These are phyloP conservation scores for Leptodermis oblonga DNA, from an alignment of 257 asterid species.

Conservation along the genomic window DNA sequence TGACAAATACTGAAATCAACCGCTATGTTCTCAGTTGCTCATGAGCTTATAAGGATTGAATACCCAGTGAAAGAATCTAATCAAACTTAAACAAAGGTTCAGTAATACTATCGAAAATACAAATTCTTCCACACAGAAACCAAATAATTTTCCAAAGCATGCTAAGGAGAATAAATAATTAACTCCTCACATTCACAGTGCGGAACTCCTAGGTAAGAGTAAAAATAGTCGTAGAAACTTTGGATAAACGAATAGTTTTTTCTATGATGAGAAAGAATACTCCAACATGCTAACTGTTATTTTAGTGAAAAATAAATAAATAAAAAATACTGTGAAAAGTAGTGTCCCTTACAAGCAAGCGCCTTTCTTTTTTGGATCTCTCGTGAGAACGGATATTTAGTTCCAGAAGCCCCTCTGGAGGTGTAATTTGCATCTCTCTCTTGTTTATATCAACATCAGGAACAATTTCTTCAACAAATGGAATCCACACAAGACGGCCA, in stretches of 20 bases:
- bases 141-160: not conserved
- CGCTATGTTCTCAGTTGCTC: not conserved
- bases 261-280: not conserved
- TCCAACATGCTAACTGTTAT: not conserved
- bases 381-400: slow-evolving; percentile 73
- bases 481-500: slow-evolving; percentile 82
- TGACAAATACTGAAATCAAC: not conserved
- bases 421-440: slow-evolving; percentile 87
- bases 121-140: not conserved
- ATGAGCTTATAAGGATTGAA: not conserved
- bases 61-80: not conserved
- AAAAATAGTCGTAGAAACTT: not conserved
- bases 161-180: not conserved
- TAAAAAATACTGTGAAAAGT: slow-evolving; percentile 14
- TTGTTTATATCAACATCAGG: slow-evolving; percentile 68
- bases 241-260: not conserved
- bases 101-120: not conserved
- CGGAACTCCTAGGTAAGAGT: not conserved
- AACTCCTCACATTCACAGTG: not conserved
- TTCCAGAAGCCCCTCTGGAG: slow-evolving; percentile 93
- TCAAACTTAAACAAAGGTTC: not conserved
- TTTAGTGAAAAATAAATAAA: not conserved
- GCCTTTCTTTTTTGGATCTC: slow-evolving; percentile 95
- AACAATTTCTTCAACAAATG: slow-evolving; percentile 90
- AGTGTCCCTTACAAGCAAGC: slow-evolving; percentile 76